Percentiles rank a stretch among this genome's conserved stretches.
These are phyloP conservation scores for Beauveria brongniartii DNA, from an alignment of 2,329 filamentous ascomycete species.

Conservation along the genomic window DNA sequence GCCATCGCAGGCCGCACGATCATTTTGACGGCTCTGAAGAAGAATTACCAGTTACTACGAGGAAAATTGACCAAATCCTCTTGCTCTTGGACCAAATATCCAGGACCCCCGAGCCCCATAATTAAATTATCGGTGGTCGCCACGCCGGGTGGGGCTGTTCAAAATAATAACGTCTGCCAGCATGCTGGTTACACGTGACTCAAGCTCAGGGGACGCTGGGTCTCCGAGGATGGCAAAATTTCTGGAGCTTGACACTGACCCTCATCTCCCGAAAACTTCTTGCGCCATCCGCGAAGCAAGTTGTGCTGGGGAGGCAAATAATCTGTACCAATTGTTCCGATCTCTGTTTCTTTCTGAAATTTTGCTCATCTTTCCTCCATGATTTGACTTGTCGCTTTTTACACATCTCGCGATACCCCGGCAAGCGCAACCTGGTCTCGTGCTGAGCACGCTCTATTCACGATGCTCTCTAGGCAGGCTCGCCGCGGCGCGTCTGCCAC, in stretches of 20 bases:
- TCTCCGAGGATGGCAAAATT: not conserved
- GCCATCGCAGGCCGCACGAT: slow-evolving; percentile 23
- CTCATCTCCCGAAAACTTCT: not conserved
- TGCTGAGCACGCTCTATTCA: slow-evolving; percentile 11
- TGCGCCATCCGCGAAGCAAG: slow-evolving; percentile 5
- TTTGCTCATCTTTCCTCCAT: not conserved
- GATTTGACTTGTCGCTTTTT: not conserved
- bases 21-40: slow-evolving; percentile 16
- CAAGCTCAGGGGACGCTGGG: not conserved
- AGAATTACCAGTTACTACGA: not conserved
- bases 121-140: not conserved
- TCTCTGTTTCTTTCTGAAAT: not conserved
- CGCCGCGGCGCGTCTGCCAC: slow-evolving; percentile 22
- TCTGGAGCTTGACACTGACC: not conserved
- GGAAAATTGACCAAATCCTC: not conserved
- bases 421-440: not conserved
- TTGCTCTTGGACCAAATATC: not conserved
- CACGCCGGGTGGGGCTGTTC: not conserved
- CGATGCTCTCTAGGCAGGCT: slow-evolving; percentile 29
- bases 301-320: not conserved
- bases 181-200: not conserved
- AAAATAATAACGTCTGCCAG: too few relatives aligned
- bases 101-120: not conserved
- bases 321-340: not conserved
- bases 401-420: not conserved